Percentiles rank a stretch among this genome's conserved stretches.
Conservation (phyloP, 1,284 basidiomycete genomes). For the Somion occarium region DNA sequence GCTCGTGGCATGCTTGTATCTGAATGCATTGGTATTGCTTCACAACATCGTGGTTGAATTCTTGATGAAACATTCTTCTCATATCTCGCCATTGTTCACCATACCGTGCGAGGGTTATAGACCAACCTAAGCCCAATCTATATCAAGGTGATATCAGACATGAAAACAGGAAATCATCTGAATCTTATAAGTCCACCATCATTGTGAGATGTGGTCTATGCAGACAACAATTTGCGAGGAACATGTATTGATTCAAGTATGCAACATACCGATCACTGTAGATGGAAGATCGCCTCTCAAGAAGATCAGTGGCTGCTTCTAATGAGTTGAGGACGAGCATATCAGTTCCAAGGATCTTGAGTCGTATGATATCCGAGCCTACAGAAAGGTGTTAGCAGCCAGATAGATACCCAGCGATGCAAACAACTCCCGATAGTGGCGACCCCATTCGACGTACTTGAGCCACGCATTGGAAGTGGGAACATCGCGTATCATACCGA, state of each 20-base stretch:
- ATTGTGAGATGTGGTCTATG: conserved; percentile 30
- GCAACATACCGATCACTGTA: neutral
- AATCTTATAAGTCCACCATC: conserved; percentile 29
- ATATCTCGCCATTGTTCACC: conserved; percentile 35
- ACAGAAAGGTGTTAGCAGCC: neutral
- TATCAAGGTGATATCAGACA: neutral
- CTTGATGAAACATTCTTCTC: conserved; percentile 30
- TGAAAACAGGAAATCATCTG: neutral
- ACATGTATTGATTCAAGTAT: neutral
- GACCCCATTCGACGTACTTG: neutral
- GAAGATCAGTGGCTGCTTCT: neutral
- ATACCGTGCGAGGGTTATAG: conserved; percentile 31
- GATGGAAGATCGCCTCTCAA: neutral
- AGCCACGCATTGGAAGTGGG: neutral
- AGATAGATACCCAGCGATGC: neutral
- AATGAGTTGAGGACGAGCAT: conserved; percentile 23
- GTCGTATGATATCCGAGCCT: conserved; percentile 4
- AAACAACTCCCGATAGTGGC: neutral
- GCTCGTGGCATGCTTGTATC: conserved; percentile 23
- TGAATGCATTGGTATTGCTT: conserved; percentile 14
- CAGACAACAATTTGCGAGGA: conserved; percentile 11
- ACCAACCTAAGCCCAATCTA: conserved; percentile 38
- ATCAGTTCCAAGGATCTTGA: conserved; percentile 20
- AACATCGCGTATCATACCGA: neutral
- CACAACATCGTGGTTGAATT: conserved; percentile 14